Evolutionary conservation across 148 eudicot species (phyloP), one percentile per base, ranked within the genome.

Genomic region (Fagopyrum homotropicum): DNA sequence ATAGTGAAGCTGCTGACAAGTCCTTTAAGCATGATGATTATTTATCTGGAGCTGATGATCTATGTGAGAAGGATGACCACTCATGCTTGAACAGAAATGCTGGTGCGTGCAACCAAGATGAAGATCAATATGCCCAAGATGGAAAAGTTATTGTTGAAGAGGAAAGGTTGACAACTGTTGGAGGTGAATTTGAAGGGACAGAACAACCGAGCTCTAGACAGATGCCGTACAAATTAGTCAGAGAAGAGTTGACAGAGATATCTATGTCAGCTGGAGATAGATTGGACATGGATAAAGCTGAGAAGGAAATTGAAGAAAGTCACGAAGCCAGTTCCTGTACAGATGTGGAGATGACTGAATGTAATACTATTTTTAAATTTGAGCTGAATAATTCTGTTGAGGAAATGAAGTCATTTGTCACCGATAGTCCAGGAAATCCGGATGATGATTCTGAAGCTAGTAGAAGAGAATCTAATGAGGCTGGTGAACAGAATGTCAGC

Each of bases 361-460:
- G 73, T 81, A 79, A 78, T 73, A 78, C 76, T 81, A 82, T 75
- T 60, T 54, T 61, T 59, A 76, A 73, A 49, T 80, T 40, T 78
- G 87, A 40, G 75, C 61, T 76, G 40, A 75, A 63, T 63, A 79
- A 81, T 78, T 29, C 22, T 51, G 77, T 77, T 30, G 83, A 71
- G 51, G 75, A 80, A 75, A 77, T 52, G 55, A 76, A 74, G 75
- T 82, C 78, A 64, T 60, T 82, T 66, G 77, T 81, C 75, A 78
- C 73, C 51, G 80, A 75, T 55, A 76, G 64, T 72, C 14, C 74
- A 66, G 85, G 83, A 74, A 78, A 78, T 79, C 77, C 46, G 68
- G 70, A 61, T 61, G 72, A 75, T 29, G 64, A 16, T 22, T 55
- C 35, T 17, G 74, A 72, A 16, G 51, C 10, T 26, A 47, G 40